Conservation (phyloP, 2,329 filamentous ascomycete species). For the Penicillium sp. region DNA sequence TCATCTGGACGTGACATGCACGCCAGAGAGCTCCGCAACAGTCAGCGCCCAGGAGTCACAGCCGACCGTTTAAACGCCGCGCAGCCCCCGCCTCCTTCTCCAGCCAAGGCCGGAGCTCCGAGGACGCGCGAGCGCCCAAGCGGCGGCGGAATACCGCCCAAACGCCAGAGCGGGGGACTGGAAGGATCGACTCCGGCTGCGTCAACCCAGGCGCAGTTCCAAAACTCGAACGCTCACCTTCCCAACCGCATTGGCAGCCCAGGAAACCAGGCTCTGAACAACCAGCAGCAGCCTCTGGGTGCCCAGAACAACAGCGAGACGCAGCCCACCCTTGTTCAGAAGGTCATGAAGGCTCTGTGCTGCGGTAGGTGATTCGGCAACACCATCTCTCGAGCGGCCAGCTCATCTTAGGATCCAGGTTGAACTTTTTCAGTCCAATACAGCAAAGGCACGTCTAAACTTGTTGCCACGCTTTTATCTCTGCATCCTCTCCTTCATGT, state of each 20-base stretch:
- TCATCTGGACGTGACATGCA: conserved; percentile 83
- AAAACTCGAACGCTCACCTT: conserved; percentile 89
- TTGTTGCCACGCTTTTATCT: conserved; percentile 12
- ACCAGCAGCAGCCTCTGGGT: conserved; percentile 58
- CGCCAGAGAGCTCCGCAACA: conserved; percentile 63
- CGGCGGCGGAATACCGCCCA: conserved; percentile 71
- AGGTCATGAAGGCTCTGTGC: conserved; percentile 89
- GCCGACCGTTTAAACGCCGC: conserved; percentile 90
- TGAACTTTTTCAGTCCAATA: conserved; percentile 27
- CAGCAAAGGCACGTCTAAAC: conserved; percentile 17
- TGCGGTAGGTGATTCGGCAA: conserved; percentile 62
- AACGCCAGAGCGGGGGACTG: conserved; percentile 67
- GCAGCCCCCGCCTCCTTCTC: conserved; percentile 84
- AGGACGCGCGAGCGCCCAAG: conserved; percentile 73
- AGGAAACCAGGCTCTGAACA: conserved; percentile 59
- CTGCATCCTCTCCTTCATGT: conserved; percentile 18
- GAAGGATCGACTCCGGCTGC: conserved; percentile 82
- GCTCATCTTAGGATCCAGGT: conserved; percentile 35
- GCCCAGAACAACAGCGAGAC: conserved; percentile 63
- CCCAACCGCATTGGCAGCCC: conserved; percentile 61
- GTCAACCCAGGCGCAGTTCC: conserved; percentile 94
- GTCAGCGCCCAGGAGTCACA: conserved; percentile 65
- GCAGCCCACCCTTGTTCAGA: conserved; percentile 81
- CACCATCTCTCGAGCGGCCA: conserved; percentile 18
- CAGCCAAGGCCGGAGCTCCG: conserved; percentile 74